Evolutionary conservation across 2,329 filamentous ascomycete genomes (phyloP), one percentile per base, ranked within the genome.

Genomic region (Colletotrichum orbiculare): DNA sequence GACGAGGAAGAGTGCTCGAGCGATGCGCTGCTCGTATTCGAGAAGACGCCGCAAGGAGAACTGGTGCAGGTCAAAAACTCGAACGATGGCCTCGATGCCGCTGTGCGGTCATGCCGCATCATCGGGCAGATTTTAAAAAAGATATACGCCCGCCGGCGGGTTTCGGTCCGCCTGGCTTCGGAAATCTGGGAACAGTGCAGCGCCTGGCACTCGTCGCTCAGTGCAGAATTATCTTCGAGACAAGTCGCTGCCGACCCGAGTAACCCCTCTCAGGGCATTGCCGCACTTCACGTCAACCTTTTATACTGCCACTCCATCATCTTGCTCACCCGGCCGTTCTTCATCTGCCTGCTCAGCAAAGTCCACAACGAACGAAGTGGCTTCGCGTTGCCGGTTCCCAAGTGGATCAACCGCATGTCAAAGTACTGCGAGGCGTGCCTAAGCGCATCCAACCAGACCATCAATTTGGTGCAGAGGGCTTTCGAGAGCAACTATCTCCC

Each of bases 301-400:
- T 77, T 90, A 41, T 86, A 89, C 62, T 85, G 83, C 60, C 87
- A 91, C 71, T 86, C 87, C 0, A 82, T 89, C 46, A 83, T 91
- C 34, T 78, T 91, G 0, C 80, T 91, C 1, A 89, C 86, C 1
- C 80, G 89, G 35, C 88, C 89, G 0, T 90, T 91, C 72, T 88
- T 90, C 63, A 75, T 90, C 12, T 85, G 83, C 62, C 79, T 88
- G 11, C 78, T 89, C 45, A 86, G 79, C 60, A 76, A 77, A 71
- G 71, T 73, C 2, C 73, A 75, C 41, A 71, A 74, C 65, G 72
- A 78, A 62, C 69, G 73, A 52, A 69, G 77, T 61, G 60, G 71
- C 54, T 67, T 66, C 48, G 37, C 47, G 12, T 35, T 68, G 11
- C 60, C 60, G 17, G 65, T 68, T 6, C 65, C 65, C 8, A 57